These are phyloP conservation scores for Cenchrus purpureus DNA, from an alignment of 176 grass and related monocot genomes.

Conservation along the genomic window DNA sequence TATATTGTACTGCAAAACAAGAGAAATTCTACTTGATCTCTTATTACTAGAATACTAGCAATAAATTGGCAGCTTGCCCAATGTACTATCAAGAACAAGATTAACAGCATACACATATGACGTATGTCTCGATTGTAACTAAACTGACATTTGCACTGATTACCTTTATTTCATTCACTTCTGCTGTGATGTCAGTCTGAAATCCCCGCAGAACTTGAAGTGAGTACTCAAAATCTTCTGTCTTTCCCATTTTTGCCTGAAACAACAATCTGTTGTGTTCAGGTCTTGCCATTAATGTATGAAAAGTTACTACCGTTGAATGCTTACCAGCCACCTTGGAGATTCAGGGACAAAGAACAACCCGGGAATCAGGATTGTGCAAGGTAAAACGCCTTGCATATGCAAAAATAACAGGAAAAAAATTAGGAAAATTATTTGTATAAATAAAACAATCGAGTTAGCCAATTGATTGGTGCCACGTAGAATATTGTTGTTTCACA, in stretches of 20 bases:
- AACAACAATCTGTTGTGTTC: slow-evolving; percentile 35
- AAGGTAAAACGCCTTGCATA: slow-evolving; percentile 82
- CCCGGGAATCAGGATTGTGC: slow-evolving; percentile 82
- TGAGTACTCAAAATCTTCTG: slow-evolving; percentile 92
- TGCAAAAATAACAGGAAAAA: slow-evolving; percentile 15
- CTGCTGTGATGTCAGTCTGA: slow-evolving; percentile 84
- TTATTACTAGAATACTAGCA: slow-evolving; percentile 17
- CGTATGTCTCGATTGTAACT: background rate
- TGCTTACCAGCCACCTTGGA: slow-evolving; percentile 98
- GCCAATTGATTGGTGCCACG: background rate
- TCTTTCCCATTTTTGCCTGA: slow-evolving; percentile 97
- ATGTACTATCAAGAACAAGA: slow-evolving; percentile 27
- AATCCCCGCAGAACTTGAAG: slow-evolving; percentile 97
- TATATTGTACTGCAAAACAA: background rate
- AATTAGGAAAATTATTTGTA: slow-evolving; percentile 26
- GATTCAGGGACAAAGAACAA: slow-evolving; percentile 97
- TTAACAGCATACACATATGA: background rate
- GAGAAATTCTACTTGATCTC: background rate
- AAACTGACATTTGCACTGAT: slow-evolving; percentile 16
- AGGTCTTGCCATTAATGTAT: slow-evolving; percentile 16
- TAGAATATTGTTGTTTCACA: slow-evolving; percentile 26
- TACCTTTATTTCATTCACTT: slow-evolving; percentile 99
- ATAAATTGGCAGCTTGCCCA: slow-evolving; percentile 23
- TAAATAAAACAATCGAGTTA: background rate
- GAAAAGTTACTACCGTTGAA: slow-evolving; percentile 19